Evolutionary conservation across 108 stramenopile genomes (phyloP).

Genomic region (Pseudonitzschia pungens): DNA sequence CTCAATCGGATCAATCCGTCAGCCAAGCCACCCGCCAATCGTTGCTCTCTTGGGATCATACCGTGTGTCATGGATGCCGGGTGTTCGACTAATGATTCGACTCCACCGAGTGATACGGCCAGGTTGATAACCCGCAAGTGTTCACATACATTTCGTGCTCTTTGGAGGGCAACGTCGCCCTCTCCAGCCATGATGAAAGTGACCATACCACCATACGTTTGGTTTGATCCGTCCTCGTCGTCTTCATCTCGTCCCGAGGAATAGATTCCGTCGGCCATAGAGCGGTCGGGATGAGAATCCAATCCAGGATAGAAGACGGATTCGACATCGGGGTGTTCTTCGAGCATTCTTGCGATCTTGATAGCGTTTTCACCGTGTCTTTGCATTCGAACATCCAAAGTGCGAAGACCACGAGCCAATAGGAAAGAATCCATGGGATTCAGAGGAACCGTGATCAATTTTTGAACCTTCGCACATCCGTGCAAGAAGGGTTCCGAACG

Average conservation of each 20-base stretch:
- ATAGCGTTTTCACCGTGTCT: conserved; percentile 54
- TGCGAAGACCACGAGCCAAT: conserved; percentile 83
- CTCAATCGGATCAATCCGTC: conserved; percentile 76
- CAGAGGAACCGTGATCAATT: conserved; percentile 76
- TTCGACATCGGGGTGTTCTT: conserved; percentile 55
- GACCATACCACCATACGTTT: conserved; percentile 71
- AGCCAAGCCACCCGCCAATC: conserved; percentile 59
- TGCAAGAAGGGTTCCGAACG: conserved; percentile 34
- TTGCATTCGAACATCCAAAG: conserved; percentile 84
- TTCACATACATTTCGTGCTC: conserved; percentile 51
- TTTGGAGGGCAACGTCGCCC: conserved; percentile 46
- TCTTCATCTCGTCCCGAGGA: conserved; percentile 42
- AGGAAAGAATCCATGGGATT: conserved; percentile 88
- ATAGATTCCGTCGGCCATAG: conserved; percentile 41
- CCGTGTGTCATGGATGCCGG: conserved; percentile 89
- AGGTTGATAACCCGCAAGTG: conserved; percentile 59
- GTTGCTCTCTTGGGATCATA: conserved; percentile 70
- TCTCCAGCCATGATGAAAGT: conserved; percentile 67
- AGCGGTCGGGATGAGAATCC: conserved; percentile 48
- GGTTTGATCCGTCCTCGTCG: conserved; percentile 28
- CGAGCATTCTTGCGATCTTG: conserved; percentile 58
- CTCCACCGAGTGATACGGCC: conserved; percentile 81
- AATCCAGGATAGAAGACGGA: conserved; percentile 58
- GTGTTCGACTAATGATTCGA: conserved; percentile 77
- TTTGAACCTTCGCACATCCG: conserved; percentile 74